These are phyloP conservation scores for Amaranthus tricolor DNA, from an alignment of 179 eudicot genomes.

Conservation along the genomic window DNA sequence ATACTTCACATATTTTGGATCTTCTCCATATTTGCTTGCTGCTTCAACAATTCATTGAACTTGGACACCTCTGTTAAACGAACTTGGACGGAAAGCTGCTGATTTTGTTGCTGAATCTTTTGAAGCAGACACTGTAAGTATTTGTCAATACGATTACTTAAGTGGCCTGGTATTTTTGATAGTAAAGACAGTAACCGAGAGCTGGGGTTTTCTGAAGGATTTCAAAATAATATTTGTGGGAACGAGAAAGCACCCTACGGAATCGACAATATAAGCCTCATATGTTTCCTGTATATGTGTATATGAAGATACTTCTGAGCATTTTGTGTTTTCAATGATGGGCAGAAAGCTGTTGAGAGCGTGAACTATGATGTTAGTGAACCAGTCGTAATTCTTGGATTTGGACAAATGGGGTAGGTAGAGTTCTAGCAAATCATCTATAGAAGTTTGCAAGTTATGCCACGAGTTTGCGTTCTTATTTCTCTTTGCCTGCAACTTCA, in stretches of 20 bases:
- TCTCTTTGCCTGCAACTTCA: conserved; percentile 25
- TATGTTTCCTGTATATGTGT: background rate
- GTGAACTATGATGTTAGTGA: conserved; percentile 71
- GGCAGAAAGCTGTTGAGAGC: conserved; percentile 49
- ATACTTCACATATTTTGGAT: too few relatives aligned
- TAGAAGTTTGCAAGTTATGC: conserved; percentile 4
- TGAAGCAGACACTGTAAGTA: conserved; percentile 61
- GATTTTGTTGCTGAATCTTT: conserved; percentile 66
- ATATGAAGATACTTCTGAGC: background rate
- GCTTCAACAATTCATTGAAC: too few relatives aligned
- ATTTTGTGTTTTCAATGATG: background rate
- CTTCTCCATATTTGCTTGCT: too few relatives aligned
- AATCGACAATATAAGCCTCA: background rate
- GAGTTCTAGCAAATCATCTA: conserved; percentile 4
- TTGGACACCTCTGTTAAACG: conserved; percentile 87
- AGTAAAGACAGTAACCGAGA: background rate
- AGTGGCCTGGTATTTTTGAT: background rate
- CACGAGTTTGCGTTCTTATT: conserved; percentile 12
- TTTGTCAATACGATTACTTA: background rate
- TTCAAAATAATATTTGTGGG: background rate
- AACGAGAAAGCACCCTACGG: background rate
- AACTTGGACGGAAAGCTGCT: conserved; percentile 80
- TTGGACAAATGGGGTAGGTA: conserved; percentile 99
- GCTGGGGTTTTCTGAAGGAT: background rate
- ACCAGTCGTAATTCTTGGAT: conserved; percentile 94